Evolutionary conservation across 148 eudicot species (phyloP), one percentile per base, ranked within the genome.

Genomic region (Chenopodium formosanum): DNA sequence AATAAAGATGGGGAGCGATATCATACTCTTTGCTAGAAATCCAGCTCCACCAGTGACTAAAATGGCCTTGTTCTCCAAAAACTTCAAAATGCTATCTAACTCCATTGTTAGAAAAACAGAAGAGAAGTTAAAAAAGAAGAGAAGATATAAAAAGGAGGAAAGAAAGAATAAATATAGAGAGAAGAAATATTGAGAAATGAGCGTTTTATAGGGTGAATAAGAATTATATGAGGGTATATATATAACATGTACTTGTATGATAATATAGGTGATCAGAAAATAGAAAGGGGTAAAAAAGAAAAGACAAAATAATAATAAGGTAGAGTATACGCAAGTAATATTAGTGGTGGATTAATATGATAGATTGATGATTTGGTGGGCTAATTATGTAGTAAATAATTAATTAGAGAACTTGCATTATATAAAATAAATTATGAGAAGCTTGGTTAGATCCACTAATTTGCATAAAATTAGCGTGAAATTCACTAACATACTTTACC

Each of bases 21-120:
- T 48, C 47, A 62, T 88, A 91, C 94, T 90, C 81, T 91, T 91
- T 13, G 91, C 92, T 82, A 91, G 81, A 82, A 91, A 91, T 47
- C 94, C 94, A 79, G 93, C 86, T 73, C 86, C 93, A 46, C 97
- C 97, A n/a, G 88, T 91, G 70, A 93, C 77, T 27, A 93, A 81
- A 77, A 93, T 86, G 86, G 81, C 75, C 79, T 83, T 86, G 80
- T 88, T 85, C 46, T 90, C 90, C 62, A 90, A 87, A 71, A 88
- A 90, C 58, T 84, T 19, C 58, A 86, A 74, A 76, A 88, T 68
- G 82, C 90, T 90, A 60, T 74, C 81, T 79, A 83, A 29, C 85
- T 90, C 92, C 92, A 90, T 90, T 56, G 56, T 77, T 23, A 44
- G 11, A 34, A 22, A 50, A 50, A 40, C 23, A 20, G 0, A 9